Base-by-base conservation (phyloP, 2,329 filamentous ascomycete genomes). In the Beauveria brongniartii region DNA sequence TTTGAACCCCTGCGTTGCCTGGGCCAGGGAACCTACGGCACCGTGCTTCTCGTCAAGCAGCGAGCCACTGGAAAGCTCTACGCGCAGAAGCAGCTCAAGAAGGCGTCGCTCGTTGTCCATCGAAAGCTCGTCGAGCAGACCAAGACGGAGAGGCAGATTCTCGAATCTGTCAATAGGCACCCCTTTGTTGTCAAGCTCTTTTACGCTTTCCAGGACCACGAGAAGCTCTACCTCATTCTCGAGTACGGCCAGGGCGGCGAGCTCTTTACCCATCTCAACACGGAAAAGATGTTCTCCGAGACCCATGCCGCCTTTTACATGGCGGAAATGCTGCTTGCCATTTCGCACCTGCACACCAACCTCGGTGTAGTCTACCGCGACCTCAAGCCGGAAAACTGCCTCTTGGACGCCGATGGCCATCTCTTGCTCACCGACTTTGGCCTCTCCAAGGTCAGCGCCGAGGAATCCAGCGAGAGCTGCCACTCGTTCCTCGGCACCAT, bases 21-120 rank as follows among this genome's bases (percentile, higher is more conserved):
- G 24, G 95, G 95, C 61, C 97, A 97, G 72, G 94, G 94, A 54
- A 92, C 94, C 16, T 99, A 94, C 71, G 94, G 94, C 41, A 99
- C 93, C 0, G 95, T 99, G 12, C 78, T 96, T 51, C 82, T 99
- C 30, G 95, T 99, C 63, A 94, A 92, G 76, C 93, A 99, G 76
- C 86, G 85, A 55, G 78, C 85, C 34, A 97, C 92, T 2, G 94
- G 94, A 47, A 87, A 90, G 48, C 83, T 99, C 5, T 99, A 92
- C 70, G 95, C 94, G 1, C 95, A 99, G 78, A 99, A 99, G 79
- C 93, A 97, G 75, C 94, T 99, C 77, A 94, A 93, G 73, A 99
- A 99, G 77, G 94, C 95, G 0, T 96, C 92, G 9, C 79, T 99
- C 57, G 91, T 92, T 1, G 91, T 99, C 44, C 92, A 97, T 76